These are phyloP conservation scores for Neurospora tetraspora DNA, from an alignment of 495 filamentous ascomycete genomes.

Conservation along the genomic window DNA sequence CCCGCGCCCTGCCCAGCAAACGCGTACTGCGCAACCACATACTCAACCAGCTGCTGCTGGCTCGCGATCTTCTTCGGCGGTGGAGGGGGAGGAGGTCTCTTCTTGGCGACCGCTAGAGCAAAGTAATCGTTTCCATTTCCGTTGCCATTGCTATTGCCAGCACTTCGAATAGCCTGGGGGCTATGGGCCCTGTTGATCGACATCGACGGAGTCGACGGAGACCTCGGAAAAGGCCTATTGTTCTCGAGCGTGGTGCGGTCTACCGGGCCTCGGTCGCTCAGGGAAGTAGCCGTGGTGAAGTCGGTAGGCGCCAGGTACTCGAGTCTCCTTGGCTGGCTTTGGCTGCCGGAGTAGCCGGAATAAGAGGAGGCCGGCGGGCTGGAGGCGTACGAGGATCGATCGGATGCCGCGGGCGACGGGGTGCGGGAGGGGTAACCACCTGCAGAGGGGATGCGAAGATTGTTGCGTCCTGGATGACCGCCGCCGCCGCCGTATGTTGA, in stretches of 20 bases:
- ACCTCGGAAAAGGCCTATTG: background rate
- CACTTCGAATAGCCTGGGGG: background rate
- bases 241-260: constrained; percentile 11
- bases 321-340: constrained; percentile 13
- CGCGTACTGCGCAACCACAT: constrained; percentile 71
- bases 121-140: constrained; percentile 5
- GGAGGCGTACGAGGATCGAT: background rate
- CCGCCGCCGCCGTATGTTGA: background rate
- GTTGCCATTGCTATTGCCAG: constrained; percentile 11
- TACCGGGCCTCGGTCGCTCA: constrained; percentile 17
- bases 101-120: constrained; percentile 22
- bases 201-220: constrained; percentile 1
- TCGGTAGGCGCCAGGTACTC: constrained; percentile 34
- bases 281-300: constrained; percentile 35
- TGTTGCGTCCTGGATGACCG: constrained; percentile 1
- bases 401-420: background rate
- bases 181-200: constrained; percentile 15
- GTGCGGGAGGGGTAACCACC: background rate
- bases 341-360: constrained; percentile 12
- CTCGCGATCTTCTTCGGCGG: constrained; percentile 43
- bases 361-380: constrained; percentile 3
- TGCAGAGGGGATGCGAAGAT: constrained; percentile 27
- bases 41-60: constrained; percentile 39
- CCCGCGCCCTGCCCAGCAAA: constrained; percentile 64
- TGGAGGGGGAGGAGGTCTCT: constrained; percentile 57